Percentiles rank a stretch among this genome's conserved stretches.
Evolutionary conservation across 805 yeast species (phyloP).

Genomic region (Saturnispora silvae): DNA sequence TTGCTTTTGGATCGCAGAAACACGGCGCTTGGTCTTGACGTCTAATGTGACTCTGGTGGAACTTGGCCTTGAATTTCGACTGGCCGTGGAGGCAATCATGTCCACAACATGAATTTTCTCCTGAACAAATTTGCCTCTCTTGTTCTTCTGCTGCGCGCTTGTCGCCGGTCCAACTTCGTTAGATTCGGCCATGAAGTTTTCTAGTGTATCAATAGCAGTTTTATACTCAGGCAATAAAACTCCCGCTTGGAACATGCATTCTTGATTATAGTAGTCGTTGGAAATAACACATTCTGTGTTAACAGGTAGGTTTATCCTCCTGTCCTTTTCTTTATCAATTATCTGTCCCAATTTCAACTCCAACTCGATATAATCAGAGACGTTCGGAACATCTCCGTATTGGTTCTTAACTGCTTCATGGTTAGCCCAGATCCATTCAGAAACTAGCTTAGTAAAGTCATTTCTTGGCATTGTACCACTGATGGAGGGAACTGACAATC

Average conservation of each 20-base stretch:
- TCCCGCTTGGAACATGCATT: constrained; percentile 53
- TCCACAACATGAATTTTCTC: constrained; percentile 57
- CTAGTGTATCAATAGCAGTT: constrained; percentile 44
- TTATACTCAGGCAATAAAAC: constrained; percentile 53
- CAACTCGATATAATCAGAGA: constrained; percentile 49
- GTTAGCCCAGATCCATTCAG: constrained; percentile 85
- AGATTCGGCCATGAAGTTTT: constrained; percentile 35
- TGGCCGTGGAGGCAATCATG: constrained; percentile 48
- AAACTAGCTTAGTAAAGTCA: constrained; percentile 68
- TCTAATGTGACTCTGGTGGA: constrained; percentile 60
- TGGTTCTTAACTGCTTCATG: constrained; percentile 53
- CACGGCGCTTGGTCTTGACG: constrained; percentile 52
- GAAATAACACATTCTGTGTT: constrained; percentile 53
- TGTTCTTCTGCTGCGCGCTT: constrained; percentile 9
- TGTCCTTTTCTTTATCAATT: constrained; percentile 51
- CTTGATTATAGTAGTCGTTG: constrained; percentile 39
- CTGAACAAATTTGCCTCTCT: constrained; percentile 36
- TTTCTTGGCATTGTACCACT: constrained; percentile 72
- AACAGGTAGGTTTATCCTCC: constrained; percentile 54
- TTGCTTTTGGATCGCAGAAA: constrained; percentile 61
- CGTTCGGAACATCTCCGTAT: constrained; percentile 26
- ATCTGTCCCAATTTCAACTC: constrained; percentile 69
- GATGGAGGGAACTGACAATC: constrained; percentile 34
- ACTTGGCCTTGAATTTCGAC: constrained; percentile 54
- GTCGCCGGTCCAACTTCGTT: constrained; percentile 9